Evolutionary conservation across 345 rosid species (phyloP), one percentile per base, ranked within the genome.

Genomic region (Arabis hirsuta): DNA sequence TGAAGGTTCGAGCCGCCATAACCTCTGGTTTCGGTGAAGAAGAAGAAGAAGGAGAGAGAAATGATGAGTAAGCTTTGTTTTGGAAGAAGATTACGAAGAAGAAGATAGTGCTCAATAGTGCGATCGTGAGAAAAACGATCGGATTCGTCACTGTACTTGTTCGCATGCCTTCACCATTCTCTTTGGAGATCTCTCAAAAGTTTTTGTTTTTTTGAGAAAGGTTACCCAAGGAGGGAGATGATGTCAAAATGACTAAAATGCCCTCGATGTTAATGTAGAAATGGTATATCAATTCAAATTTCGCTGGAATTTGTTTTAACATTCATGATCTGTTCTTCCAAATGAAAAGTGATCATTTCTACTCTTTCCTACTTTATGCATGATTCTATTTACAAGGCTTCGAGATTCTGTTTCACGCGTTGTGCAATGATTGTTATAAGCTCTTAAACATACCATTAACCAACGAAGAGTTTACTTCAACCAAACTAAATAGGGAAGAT

Each of bases 1-100:
- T 55, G 61, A 92, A 84, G 82, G 85, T 87, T 76, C 86, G 88
- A 74, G 91, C 81, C 92, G 91, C 81, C 92, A 86, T 82, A 53
- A 74, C 13, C 48, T 45, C 69, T 45, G 67, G 27, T 10, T 46
- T 58, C 42, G 32, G 72, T 53, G 83, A 55, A 65, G 86, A 47
- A 24, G 71, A 52, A 4, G 48, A 4, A 11, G 54, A 4, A 7
- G 44, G 9, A 41, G 71, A 67, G n/a, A 32, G 7, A 7, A 84
- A 69, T 1, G 81, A 22, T 14, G 47, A 31, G 48, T 31, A 66
- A 57, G 67, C 34, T 19, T 73, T 19, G 78, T 76, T 4, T 47
- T 70, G 81, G 55, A 72, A 64, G 63, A 75, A 67, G 43, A 79
- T 44, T 3, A 80, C 13, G 78, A 86, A 67, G 44, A 82, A 51